Base-by-base conservation (phyloP, 2,329 filamentous ascomycete genomes). In the Cyphellophora europaea region DNA sequence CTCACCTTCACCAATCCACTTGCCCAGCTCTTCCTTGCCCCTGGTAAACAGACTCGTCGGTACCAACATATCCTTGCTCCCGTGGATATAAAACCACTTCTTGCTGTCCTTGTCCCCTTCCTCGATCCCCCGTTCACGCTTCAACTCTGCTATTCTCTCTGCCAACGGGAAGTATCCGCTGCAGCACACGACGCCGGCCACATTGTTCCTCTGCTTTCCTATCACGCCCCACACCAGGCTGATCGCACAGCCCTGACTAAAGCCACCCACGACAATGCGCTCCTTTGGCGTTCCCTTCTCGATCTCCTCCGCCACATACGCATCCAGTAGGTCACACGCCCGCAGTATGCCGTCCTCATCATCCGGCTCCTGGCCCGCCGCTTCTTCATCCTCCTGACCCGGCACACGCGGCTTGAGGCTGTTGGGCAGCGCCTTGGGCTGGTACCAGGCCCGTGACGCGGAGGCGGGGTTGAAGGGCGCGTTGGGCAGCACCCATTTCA, bases 401-500 rank as follows among this genome's bases (percentile, higher is more conserved):
- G 44, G 44, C 6, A 55, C 50, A 29, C 44, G 21, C 56, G 57
- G 34, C 58, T 61, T 27, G 59, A 58, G n/a, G 50, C 55, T 43
- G 63, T 56, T 12, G 42, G 44, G 11, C 56, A 61, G 1, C 59
- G 66, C 13, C 52, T 55, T 50, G 59, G 69, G 67, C 64, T 71
- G 13, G 63, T 68, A 39, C 57, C 64, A 45, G 15, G 59, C 51
- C n/a, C 35, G 38, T 11, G 38, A 30, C 43, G 58, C 59, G 11
- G 64, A 54, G 30, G 69, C 63, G 37, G 54, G 59, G 45, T 69
- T 62, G 25, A 65, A 56, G 27, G 57, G 53, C 3, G 68, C 67
- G 36, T 66, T 69, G 11, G 69, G 67, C 17, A 72, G 57, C 27
- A 69, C 52, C 67, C 67, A 71, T 31, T 58, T 55, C 43, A 69